phyloP scores from a whole-genome alignment of 371 early-diverging fungal genomes.

The Mucor racemosus region DNA sequence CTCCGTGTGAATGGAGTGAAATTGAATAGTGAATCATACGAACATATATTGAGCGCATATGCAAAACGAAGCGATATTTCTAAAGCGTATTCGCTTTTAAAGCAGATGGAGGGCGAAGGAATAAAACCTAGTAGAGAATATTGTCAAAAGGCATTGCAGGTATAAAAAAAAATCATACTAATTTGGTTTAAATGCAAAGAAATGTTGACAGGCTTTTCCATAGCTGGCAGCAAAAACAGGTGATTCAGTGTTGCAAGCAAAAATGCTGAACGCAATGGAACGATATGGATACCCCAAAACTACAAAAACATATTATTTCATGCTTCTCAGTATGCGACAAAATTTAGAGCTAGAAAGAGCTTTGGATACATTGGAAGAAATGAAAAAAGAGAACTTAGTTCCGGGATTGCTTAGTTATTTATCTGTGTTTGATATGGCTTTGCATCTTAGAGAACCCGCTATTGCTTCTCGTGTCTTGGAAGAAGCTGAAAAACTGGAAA shows the following conservation, averaged over 20 bases:
- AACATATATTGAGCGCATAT: constrained; percentile 34
- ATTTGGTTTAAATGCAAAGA: not conserved
- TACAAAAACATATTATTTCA: constrained; percentile 21
- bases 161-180: constrained; percentile 10
- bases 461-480: constrained; percentile 46
- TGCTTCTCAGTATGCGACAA: constrained; percentile 39
- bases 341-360: constrained; percentile 47
- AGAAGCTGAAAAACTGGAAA: constrained; percentile 42
- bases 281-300: constrained; percentile 19
- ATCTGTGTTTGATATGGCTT: constrained; percentile 25
- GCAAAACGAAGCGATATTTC: constrained; percentile 21
- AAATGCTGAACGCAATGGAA: constrained; percentile 36
- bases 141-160: constrained; percentile 36
- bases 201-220: not conserved
- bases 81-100: constrained; percentile 17
- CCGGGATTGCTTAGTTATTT: constrained; percentile 24
- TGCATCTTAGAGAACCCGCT: constrained; percentile 22
- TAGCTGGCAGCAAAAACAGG: constrained; percentile 34
- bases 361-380: constrained; percentile 42
- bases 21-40: constrained; percentile 28
- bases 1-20: constrained; percentile 17
- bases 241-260: constrained; percentile 27
- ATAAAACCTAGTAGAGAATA: constrained; percentile 20
- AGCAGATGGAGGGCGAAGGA: constrained; percentile 29
- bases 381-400: constrained; percentile 27